Evolutionary conservation across 495 filamentous ascomycete species (phyloP).

Genomic region (Bacidia gigantensis): DNA sequence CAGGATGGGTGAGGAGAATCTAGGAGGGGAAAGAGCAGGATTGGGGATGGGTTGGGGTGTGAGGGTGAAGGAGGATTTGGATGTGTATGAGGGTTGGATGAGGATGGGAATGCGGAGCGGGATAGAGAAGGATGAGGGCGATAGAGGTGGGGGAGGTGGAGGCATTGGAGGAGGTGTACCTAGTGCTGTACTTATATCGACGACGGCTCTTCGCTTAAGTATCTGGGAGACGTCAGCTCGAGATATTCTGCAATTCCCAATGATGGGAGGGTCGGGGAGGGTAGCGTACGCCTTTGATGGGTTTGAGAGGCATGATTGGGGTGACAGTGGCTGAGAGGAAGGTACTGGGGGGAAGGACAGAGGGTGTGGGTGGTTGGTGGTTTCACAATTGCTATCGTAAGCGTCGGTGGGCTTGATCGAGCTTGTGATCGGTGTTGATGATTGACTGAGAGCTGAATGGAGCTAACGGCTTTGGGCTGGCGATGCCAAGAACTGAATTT

Average conservation of each 20-base stretch:
- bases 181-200: conserved; percentile 64
- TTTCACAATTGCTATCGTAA: too few species aligned
- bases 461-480: too few species aligned
- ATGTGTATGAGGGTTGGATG: background rate
- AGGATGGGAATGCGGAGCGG: background rate
- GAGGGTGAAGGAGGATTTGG: conserved; percentile 6
- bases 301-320: conserved; percentile 35
- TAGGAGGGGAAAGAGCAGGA: background rate
- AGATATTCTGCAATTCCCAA: background rate
- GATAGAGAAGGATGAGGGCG: background rate
- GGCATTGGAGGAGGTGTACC: conserved; percentile 36
- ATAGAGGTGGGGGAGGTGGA: background rate
- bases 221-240: conserved; percentile 32
- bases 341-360: too few species aligned
- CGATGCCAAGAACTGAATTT: too few species aligned
- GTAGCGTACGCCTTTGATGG: conserved; percentile 38
- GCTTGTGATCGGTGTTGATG: too few species aligned
- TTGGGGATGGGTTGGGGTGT: background rate
- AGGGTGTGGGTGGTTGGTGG: too few species aligned
- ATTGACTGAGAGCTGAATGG: too few species aligned
- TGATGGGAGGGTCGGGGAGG: background rate
- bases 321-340: background rate
- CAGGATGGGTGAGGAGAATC: background rate
- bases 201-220: conserved; percentile 58
- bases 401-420: too few species aligned